Percentiles rank a stretch among this genome's conserved stretches.
phyloP scores from a whole-genome alignment of 768 basidiomycete species.

The Thelephora ganbajun region DNA sequence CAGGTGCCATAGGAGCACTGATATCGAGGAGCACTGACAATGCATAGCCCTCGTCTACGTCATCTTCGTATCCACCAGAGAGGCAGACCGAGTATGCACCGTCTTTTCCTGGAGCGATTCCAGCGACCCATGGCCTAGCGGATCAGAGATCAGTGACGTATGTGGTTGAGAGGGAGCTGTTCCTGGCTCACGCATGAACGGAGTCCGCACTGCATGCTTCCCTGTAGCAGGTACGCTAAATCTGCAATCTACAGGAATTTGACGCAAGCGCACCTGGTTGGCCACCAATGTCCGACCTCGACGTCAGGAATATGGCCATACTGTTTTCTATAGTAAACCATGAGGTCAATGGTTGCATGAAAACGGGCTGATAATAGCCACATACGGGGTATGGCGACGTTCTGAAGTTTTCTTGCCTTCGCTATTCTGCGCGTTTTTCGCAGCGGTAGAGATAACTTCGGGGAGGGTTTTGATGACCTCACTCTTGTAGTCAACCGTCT shows the following conservation, averaged over 20 bases:
- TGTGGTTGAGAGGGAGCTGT: not conserved
- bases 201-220: constrained; percentile 61
- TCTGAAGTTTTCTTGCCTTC: constrained; percentile 13
- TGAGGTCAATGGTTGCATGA: too few species aligned
- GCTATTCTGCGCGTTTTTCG: constrained; percentile 11
- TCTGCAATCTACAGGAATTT: not conserved
- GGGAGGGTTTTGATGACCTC: constrained; percentile 20
- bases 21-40: constrained; percentile 40
- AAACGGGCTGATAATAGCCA: constrained; percentile 2
- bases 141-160: constrained; percentile 1
- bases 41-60: constrained; percentile 67
- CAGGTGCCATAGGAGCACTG: not conserved
- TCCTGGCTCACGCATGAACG: constrained; percentile 64
- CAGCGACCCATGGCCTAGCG: constrained; percentile 67
- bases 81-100: constrained; percentile 82
- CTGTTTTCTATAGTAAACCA: constrained; percentile 35
- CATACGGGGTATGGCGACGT: constrained; percentile 38
- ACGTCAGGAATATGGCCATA: constrained; percentile 76
- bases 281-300: constrained; percentile 76
- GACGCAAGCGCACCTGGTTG: constrained; percentile 31
- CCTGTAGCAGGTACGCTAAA: constrained; percentile 14
- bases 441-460: constrained; percentile 5
- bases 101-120: constrained; percentile 50
- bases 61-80: constrained; percentile 82
- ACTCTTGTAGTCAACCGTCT: constrained; percentile 37